These are phyloP conservation scores for Cyberlindnera euphorbiae DNA, from an alignment of 805 yeast genomes.

Conservation along the genomic window DNA sequence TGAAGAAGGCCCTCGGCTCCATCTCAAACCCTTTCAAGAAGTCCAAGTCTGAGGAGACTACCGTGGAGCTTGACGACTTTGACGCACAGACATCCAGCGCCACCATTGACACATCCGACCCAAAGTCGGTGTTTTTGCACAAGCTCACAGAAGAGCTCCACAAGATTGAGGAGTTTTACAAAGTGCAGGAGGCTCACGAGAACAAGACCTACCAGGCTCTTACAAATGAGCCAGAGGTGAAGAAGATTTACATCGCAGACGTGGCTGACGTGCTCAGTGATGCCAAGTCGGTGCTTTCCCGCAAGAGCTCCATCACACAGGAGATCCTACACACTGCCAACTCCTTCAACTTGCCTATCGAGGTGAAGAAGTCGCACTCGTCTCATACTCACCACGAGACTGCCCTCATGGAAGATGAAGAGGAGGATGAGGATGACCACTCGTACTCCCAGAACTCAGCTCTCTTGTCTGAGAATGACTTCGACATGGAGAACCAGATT, in stretches of 20 bases:
- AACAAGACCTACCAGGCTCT: constrained; percentile 41
- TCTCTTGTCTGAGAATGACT: constrained; percentile 43
- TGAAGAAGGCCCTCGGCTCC: not conserved
- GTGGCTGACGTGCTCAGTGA: constrained; percentile 21
- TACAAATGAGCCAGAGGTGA: constrained; percentile 42
- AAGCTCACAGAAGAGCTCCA: constrained; percentile 43
- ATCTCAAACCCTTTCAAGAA: constrained; percentile 7
- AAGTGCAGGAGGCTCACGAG: constrained; percentile 40
- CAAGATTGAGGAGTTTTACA: constrained; percentile 51
- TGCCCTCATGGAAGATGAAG: constrained; percentile 33
- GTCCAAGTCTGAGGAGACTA: constrained; percentile 8
- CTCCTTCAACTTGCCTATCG: constrained; percentile 21
- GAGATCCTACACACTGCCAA: constrained; percentile 19
- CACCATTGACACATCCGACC: constrained; percentile 17
- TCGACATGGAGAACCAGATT: constrained; percentile 49
- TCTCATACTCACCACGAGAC: constrained; percentile 18
- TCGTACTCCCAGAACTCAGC: constrained; percentile 44
- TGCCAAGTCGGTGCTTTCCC: constrained; percentile 20
- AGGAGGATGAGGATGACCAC: constrained; percentile 36
- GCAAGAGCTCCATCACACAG: constrained; percentile 20
- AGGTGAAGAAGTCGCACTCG: constrained; percentile 4
- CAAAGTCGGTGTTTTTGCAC: constrained; percentile 40
- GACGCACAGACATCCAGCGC: constrained; percentile 4
- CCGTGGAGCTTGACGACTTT: constrained; percentile 25
- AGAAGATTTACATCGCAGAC: constrained; percentile 25